Base-by-base conservation (phyloP, 2,329 filamentous ascomycete species). In the Colletotrichum theobromicola region DNA sequence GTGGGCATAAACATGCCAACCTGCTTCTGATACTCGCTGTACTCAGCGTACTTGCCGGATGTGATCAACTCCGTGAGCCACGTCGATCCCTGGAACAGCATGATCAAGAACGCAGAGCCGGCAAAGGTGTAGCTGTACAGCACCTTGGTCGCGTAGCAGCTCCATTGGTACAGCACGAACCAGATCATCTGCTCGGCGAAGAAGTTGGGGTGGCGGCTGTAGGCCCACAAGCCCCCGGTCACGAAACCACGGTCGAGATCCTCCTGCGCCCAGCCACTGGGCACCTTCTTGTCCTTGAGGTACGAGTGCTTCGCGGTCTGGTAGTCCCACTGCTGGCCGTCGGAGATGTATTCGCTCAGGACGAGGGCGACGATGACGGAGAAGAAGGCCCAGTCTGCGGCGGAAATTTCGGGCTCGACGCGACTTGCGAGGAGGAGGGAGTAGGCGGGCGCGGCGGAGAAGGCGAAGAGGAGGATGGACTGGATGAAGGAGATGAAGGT, bases 181-280 rank as follows among this genome's bases (percentile, higher is more conserved):
- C 97, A 99, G 79, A 98, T 92, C 34, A 92, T 88, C 85, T 98
- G 97, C 85, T 99, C 97, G 7, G 94, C 95, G 7, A 94, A 92
- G 81, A 98, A 99, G 84, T 99, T 99, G 62, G 97, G 97, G 83
- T 99, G 97, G 60, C 97, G 91, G 78, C 94, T 96, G 87, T 93
- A 95, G 1, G 92, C 93, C 93, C 94, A 99, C 9, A 99, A 87
- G 0, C 97, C 97, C 6, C 89, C 91, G 10, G 94, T 93, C 77
- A 94, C 89, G 85, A 99, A 99, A 55, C 97, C 97, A 46, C 96
- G 94, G 77, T 98, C 95, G 30, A 99, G 90, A 68, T 98, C 95
- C 75, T 91, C 91, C 77, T 93, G 91, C 1, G 88, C 89, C 83
- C 89, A 95, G 26, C 85, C 89, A 7, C 85, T 83, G 1, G 94